A percentile compares a stretch with the other conserved stretches of the same genome.
Evolutionary conservation across 164 flowering plant species (phyloP).

Genomic region (Berberis thunbergii): DNA sequence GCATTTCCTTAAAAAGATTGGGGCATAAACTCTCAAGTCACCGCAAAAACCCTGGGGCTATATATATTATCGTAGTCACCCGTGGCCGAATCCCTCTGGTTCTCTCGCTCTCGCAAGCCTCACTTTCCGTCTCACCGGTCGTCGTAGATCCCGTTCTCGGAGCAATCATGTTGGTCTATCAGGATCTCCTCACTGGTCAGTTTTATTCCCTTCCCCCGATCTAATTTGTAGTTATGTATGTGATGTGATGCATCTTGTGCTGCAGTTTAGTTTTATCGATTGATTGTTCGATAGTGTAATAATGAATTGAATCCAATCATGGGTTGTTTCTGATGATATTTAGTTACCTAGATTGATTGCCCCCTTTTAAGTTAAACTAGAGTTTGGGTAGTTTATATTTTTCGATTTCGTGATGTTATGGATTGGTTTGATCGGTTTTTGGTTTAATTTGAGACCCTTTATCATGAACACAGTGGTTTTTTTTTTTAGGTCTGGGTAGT

Average conservation of each 20-base stretch:
- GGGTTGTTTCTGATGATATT: background rate
- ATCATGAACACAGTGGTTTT: background rate
- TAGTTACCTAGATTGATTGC: background rate
- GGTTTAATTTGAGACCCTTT: background rate
- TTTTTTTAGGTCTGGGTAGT: background rate
- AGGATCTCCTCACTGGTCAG: slow-evolving; percentile 53
- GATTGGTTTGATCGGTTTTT: background rate
- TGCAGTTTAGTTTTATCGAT: background rate
- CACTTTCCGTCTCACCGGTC: too few relatives aligned
- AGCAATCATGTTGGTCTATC: slow-evolving; percentile 45
- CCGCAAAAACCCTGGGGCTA: too few relatives aligned
- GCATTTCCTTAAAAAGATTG: too few relatives aligned
- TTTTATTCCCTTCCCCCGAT: background rate
- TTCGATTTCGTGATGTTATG: background rate
- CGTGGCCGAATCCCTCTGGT: too few relatives aligned
- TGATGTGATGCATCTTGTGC: background rate
- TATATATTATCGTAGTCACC: too few relatives aligned
- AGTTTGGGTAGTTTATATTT: too few relatives aligned
- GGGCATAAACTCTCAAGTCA: too few relatives aligned
- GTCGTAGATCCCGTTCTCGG: background rate
- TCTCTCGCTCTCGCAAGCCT: too few relatives aligned
- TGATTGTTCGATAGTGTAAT: background rate
- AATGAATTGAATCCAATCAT: background rate
- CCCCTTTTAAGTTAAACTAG: background rate
- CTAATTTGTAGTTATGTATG: background rate